These are phyloP conservation scores for Tetrastigma voinierianum DNA, from an alignment of 164 flowering plant genomes.

Conservation along the genomic window DNA sequence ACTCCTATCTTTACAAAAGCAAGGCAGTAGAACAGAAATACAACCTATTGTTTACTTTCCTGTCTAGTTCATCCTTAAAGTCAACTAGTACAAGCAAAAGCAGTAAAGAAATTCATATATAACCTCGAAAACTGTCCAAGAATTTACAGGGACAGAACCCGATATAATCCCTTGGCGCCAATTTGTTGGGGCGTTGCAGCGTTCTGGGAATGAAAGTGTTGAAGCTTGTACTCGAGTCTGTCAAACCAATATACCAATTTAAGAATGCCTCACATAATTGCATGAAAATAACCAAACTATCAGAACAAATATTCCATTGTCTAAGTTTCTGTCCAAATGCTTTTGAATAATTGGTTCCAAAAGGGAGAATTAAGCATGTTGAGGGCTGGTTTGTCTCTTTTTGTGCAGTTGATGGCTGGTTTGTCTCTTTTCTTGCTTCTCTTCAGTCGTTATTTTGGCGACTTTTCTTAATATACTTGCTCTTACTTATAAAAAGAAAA, in stretches of 20 bases:
- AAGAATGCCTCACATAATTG: slow-evolving; percentile 2
- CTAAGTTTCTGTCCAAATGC: too few relatives aligned
- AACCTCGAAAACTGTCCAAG: slow-evolving; percentile 96
- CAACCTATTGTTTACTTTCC: too few relatives aligned
- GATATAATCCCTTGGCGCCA: slow-evolving; percentile 78
- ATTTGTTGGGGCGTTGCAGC: slow-evolving; percentile 78
- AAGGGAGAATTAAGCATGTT: too few relatives aligned
- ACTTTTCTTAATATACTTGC: too few relatives aligned
- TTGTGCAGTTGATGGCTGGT: too few relatives aligned
- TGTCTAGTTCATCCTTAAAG: too few relatives aligned
- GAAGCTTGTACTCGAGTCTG: slow-evolving; percentile 99
- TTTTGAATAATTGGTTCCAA: too few relatives aligned
- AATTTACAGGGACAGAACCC: slow-evolving; percentile 95
- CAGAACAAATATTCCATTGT: not conserved
- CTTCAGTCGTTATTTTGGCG: too few relatives aligned
- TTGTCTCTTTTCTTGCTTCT: not conserved
- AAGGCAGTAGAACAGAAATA: too few relatives aligned
- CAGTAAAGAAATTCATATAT: slow-evolving; percentile 3
- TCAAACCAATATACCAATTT: slow-evolving; percentile 9
- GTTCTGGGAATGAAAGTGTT: slow-evolving; percentile 78
- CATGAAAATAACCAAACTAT: not conserved
- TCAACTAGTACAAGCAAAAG: not conserved
- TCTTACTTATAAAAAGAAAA: too few relatives aligned
- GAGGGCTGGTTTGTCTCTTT: too few relatives aligned
- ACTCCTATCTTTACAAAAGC: too few relatives aligned